Evolutionary conservation across 1,284 basidiomycete species (phyloP), one percentile per base, ranked within the genome.

Genomic region (Naganishia sp.): DNA sequence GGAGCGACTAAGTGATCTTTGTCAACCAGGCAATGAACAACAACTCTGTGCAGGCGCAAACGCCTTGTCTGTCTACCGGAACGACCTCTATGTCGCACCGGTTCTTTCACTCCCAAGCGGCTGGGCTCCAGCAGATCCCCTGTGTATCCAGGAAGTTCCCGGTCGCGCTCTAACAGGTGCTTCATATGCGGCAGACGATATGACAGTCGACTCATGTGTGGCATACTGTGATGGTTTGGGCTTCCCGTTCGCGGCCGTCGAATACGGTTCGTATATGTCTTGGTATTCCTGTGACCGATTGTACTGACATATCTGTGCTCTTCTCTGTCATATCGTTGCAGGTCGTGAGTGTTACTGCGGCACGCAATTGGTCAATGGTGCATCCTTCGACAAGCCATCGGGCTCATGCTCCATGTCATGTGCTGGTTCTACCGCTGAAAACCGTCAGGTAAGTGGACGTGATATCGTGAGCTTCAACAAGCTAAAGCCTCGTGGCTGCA

Each of bases 171-270:
- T 79, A 0, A 67, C 68, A n/a, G 73, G 69, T n/a, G 67, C 67
- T 10, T 68, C 53, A 16, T 69, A 59, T 28, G 67, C 55, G 11
- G 48, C 72, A 7, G 52, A 65, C 11, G 52, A 53, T 25, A 72
- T 73, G 70, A 64, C 70, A 60, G 36, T 63, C 31, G 70, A 68
- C 45, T n/a, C 25, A 1, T 66, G 65, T 43, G 65, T 56, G 3
- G 23, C 67, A 2, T 75, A 54, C 55, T 75, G 73, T 52, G 57
- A 52, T 16, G 65, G 59, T 48, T 25, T 66, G 18, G 72, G 72
- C 31, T 72, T 71, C 66, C 69, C 71, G 9, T 63, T 72, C 11
- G 73, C 73, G 39, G 73, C 69, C 65, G 64, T 73, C 46, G 72
- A 78, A 59, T 78, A 72, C 60, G 70, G 71, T 11, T 36, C 13